A percentile compares a stretch with the other conserved stretches of the same genome.
phyloP scores from a whole-genome alignment of 306 rosid genomes.

The Quillaja saponaria region DNA sequence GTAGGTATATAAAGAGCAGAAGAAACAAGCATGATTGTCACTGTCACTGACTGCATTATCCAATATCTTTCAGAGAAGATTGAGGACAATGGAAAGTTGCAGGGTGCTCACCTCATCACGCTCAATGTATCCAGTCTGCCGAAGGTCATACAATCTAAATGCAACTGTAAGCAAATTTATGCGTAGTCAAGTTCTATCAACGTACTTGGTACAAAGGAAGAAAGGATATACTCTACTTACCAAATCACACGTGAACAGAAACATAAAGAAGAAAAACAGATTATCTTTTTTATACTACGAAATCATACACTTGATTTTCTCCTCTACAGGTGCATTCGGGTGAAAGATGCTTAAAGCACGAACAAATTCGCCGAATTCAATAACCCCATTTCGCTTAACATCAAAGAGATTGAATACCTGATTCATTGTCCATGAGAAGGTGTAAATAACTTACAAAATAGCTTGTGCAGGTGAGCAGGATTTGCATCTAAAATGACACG shows the following conservation, averaged over 20 bases:
- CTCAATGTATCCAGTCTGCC: slow-evolving; percentile 63
- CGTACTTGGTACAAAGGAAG: neutral
- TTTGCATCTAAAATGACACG: neutral
- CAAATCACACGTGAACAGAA: neutral
- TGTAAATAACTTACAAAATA: no score
- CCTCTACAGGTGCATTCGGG: slow-evolving; percentile 54
- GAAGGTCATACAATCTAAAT: slow-evolving; percentile 69
- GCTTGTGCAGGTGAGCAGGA: no score
- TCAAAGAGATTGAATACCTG: slow-evolving; percentile 85
- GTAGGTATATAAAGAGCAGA: neutral
- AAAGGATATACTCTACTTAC: neutral
- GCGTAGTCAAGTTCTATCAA: slow-evolving; percentile 7
- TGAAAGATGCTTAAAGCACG: slow-evolving; percentile 74
- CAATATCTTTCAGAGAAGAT: slow-evolving; percentile 2
- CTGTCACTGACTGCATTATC: neutral
- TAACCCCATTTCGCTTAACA: slow-evolving; percentile 59
- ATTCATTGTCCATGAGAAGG: neutral
- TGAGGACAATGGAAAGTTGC: slow-evolving; percentile 1
- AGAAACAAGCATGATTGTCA: slow-evolving; percentile 6
- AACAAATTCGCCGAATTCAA: slow-evolving; percentile 78
- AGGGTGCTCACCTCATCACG: slow-evolving; percentile 47
- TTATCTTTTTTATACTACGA: neutral
- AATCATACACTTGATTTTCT: slow-evolving; percentile 64
- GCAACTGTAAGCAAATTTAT: slow-evolving; percentile 51
- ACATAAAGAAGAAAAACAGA: neutral